phyloP scores from a whole-genome alignment of 164 flowering plant genomes.

The Aristolochia californica region DNA sequence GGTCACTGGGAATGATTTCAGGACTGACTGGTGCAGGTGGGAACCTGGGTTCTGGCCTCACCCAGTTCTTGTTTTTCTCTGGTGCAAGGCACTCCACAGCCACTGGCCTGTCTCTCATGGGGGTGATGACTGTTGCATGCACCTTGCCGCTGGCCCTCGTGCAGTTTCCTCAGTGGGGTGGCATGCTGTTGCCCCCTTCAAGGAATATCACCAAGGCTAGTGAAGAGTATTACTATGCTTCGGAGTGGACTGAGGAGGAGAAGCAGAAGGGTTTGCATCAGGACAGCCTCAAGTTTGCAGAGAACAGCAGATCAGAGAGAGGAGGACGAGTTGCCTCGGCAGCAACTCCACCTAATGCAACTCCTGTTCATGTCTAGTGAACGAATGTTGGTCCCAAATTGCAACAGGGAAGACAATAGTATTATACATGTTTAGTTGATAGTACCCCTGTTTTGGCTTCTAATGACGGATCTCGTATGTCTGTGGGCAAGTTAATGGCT shows the following conservation, averaged over 20 bases:
- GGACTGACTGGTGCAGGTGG: conserved; percentile 78
- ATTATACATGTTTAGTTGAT: too few relatives aligned
- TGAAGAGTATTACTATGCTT: conserved; percentile 42
- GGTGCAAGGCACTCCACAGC: conserved; percentile 37
- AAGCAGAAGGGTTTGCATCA: conserved; percentile 47
- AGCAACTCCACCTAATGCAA: too few relatives aligned
- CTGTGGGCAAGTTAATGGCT: too few relatives aligned
- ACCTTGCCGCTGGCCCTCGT: conserved; percentile 14
- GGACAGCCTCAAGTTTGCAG: conserved; percentile 57
- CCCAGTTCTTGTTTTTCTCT: conserved; percentile 61
- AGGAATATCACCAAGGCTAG: conserved; percentile 19
- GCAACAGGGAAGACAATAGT: too few relatives aligned
- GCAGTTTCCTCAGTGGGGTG: conserved; percentile 84
- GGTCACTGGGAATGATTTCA: conserved; percentile 63
- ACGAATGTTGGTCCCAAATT: too few relatives aligned
- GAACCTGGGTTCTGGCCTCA: conserved; percentile 55
- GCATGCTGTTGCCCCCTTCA: conserved; percentile 69
- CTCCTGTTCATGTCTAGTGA: too few relatives aligned
- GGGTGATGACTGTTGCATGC: conserved; percentile 48
- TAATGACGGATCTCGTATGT: too few relatives aligned
- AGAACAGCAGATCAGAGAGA: conserved; percentile 63
- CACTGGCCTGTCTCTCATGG: conserved; percentile 53
- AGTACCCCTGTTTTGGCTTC: too few relatives aligned
- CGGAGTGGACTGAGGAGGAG: conserved; percentile 69
- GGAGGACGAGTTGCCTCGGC: conserved; percentile 15